Conservation (phyloP, 768 basidiomycete species). For the Podaxis sp. region DNA sequence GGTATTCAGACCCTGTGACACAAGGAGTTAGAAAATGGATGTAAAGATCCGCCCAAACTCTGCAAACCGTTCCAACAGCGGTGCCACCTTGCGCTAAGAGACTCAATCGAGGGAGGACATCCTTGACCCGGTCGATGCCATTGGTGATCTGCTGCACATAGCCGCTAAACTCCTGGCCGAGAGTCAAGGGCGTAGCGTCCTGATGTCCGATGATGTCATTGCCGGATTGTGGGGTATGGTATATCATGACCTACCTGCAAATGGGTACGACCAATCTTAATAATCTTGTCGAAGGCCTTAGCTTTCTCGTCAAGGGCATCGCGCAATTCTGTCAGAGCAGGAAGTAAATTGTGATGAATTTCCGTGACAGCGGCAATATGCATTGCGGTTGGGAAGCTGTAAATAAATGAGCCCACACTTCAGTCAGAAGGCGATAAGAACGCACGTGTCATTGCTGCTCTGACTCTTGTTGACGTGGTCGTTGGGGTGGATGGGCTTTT, state of each 20-base stretch:
- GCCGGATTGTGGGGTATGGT: neutral
- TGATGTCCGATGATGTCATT: slow-evolving; percentile 25
- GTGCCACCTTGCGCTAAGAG: slow-evolving; percentile 96
- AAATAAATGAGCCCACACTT: neutral
- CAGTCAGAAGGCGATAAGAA: slow-evolving; percentile 10
- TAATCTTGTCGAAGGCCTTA: slow-evolving; percentile 82
- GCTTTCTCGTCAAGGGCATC: slow-evolving; percentile 82
- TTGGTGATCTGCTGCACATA: slow-evolving; percentile 94
- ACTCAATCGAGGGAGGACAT: slow-evolving; percentile 79
- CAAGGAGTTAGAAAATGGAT: slow-evolving; percentile 8
- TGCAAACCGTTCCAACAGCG: slow-evolving; percentile 90
- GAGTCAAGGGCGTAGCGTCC: slow-evolving; percentile 96
- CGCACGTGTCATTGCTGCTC: slow-evolving; percentile 96
- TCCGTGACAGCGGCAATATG: slow-evolving; percentile 95
- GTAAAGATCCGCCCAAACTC: neutral
- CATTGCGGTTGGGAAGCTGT: slow-evolving; percentile 98
- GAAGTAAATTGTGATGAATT: slow-evolving; percentile 72
- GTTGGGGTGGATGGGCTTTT: slow-evolving; percentile 97
- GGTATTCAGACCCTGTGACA: slow-evolving; percentile 85
- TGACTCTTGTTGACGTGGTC: slow-evolving; percentile 99
- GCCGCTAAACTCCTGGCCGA: slow-evolving; percentile 98
- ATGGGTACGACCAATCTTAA: slow-evolving; percentile 98
- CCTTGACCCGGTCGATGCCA: slow-evolving; percentile 81
- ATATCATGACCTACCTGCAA: slow-evolving; percentile 51
- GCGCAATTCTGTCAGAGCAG: slow-evolving; percentile 79